Evolutionary conservation across 2,329 filamentous ascomycete species (phyloP).

Genomic region (Aureobasidium mangrovei): DNA sequence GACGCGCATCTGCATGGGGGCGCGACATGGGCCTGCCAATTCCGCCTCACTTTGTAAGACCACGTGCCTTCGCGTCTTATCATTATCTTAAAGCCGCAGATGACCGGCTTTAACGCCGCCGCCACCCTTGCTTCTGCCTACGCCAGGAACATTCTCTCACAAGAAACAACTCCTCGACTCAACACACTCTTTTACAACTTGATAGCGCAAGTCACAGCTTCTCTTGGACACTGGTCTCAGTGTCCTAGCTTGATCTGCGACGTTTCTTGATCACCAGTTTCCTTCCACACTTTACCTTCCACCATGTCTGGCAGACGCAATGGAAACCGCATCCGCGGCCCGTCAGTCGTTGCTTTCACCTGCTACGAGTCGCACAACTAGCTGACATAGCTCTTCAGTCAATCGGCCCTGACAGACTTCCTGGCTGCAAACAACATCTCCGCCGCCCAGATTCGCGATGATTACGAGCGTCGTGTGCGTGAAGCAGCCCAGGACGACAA

Average conservation of each 20-base stretch:
- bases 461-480: constrained; percentile 46
- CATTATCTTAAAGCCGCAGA: no score
- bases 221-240: no score
- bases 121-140: constrained; percentile 9
- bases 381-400: constrained; percentile 28
- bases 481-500: constrained; percentile 36
- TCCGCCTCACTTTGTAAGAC: no score
- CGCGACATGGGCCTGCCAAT: no score
- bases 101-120: neutral
- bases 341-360: constrained; percentile 32
- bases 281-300: neutral
- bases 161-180: neutral
- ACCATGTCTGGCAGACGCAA: constrained; percentile 28
- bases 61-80: no score
- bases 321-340: constrained; percentile 45
- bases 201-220: neutral
- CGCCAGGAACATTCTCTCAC: neutral
- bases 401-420: constrained; percentile 60
- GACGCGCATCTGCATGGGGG: no score
- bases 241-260: neutral
- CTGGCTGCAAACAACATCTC: constrained; percentile 59
- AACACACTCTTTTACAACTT: neutral
- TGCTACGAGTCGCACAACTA: constrained; percentile 9
- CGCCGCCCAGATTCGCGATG: constrained; percentile 52
- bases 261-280: no score